Percentiles rank a stretch among this genome's conserved stretches.
Conservation (phyloP, 345 rosid species). For the Eucalyptus tenuipes region DNA sequence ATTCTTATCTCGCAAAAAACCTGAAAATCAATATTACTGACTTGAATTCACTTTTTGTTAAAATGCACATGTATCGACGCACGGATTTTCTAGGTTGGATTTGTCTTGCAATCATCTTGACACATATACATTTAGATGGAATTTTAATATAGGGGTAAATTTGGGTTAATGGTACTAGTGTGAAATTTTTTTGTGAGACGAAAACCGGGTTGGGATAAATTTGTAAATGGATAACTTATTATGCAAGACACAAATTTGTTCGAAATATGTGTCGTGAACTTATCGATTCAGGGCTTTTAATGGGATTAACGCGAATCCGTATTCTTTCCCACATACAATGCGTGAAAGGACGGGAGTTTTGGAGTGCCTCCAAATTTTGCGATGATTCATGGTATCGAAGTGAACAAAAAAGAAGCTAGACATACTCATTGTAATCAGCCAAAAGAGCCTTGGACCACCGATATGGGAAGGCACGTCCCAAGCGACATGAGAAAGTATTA, state of each 20-base stretch:
- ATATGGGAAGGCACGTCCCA: neutral
- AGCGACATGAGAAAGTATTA: neutral
- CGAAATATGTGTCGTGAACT: neutral
- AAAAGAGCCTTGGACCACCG: neutral
- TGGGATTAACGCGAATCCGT: neutral
- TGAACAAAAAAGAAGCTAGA: neutral
- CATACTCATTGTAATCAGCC: neutral
- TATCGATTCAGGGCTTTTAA: neutral
- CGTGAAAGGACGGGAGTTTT: neutral
- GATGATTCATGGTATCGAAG: neutral
- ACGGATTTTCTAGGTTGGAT: neutral
- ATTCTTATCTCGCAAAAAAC: neutral
- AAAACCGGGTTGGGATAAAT: no score
- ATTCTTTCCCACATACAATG: neutral
- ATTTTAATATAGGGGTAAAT: neutral
- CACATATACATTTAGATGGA: neutral
- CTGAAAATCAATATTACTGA: no score
- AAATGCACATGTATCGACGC: accelerated
- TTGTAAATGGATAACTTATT: neutral
- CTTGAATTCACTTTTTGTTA: neutral
- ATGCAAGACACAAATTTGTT: neutral
- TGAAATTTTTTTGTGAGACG: neutral
- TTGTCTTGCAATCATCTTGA: neutral
- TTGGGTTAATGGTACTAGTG: neutral
- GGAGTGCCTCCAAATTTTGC: neutral